Base-by-base conservation (phyloP, 1,284 basidiomycete genomes). In the Tylopilus sp. region DNA sequence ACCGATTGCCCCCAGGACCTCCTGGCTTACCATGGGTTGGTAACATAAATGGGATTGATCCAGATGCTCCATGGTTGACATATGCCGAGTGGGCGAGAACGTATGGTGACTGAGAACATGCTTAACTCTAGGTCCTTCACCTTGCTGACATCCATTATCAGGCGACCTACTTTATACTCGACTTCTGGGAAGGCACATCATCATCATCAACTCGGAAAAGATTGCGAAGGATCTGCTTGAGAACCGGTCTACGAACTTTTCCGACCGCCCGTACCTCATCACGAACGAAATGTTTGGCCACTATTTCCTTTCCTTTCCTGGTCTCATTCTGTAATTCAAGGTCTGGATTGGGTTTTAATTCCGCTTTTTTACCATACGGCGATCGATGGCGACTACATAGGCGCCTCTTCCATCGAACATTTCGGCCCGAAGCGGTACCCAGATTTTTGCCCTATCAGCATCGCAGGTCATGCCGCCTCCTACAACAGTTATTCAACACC, bases 381-480 rank as follows among this genome's bases (percentile, higher is more conserved):
- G 64, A 71, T 7, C 53, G 56, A 43, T 80, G 76, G 77, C 67
- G 72, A 20, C 52, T 59, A 2, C 69, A 72, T 26, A 57, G 76
- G 31, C 66, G 64, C 22, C 52, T 74, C n/a, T 68, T 71, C 25
- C 36, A 39, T 13, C 20, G 14, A 20, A 24, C 36, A 24, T 39
- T 39, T 17, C 36, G 36, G 7, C 36, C 36, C 4, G 36, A 39
- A 24, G 35, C 48, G 2, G 40, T n/a, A 25, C 11, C 31, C 1
- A 43, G 56, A 33, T 71, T 76, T 26, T 50, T 76, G 2, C 51
- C 37, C 5, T 25, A 41, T 7, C 57, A 52, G 28, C 56, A 56
- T 4, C 37, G 37, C 25, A 53, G 35, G 29, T 8, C 55, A 7
- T 51, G 46, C 22, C 26, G 46, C 11, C 24, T 61, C 24, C 32